Base-by-base conservation (phyloP, 208 protist species). In the Crithidia acanthocephali region DNA sequence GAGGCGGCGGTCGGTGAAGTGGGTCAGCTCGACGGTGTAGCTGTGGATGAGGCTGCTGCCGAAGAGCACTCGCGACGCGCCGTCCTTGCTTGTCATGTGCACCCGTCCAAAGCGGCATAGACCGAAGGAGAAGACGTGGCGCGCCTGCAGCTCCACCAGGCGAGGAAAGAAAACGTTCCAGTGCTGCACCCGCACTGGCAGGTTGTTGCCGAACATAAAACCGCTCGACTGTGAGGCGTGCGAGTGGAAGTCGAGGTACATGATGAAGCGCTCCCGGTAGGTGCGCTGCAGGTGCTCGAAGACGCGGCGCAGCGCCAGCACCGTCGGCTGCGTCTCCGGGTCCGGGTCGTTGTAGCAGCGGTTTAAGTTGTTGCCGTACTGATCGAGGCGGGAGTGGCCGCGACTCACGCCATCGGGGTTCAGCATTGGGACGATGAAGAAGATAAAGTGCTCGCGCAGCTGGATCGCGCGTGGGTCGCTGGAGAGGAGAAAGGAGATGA, bases 241-340 rank as follows among this genome's bases (percentile, higher is more conserved):
- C 1, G 88, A 97, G 81, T 98, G 95, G 63, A 98, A 95, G 72
- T 98, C 97, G 45, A 98, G 68, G 75, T 95, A 97, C 77, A 95
- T 81, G 60, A 90, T 82, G 56, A 98, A 92, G 68, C 83, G 82
- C 62, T 91, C 83, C 2, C 73, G 75, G 64, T 85, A 94, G 25
- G 68, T 73, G 22, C 70, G 69, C 35, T 90, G 81, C 11, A 97
- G 69, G 58, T 92, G 72, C 53, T 91, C 80, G 57, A 97, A 95
- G 16, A 96, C 63, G 37, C 87, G 81, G 50, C 86, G 83, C 23
- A 97, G 65, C n/a, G 92, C 88, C 53, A 78, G 79, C 33, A 98
- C 86, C 25, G 91, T 93, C 5, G 95, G 97, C 58, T 96, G 86
- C 44, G 74, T 80, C 40, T 66, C 56, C 40, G 85, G 72, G 33